Evolutionary conservation across 176 grass and related monocot genomes (phyloP).

Genomic region (Phoenix dactylifera): DNA sequence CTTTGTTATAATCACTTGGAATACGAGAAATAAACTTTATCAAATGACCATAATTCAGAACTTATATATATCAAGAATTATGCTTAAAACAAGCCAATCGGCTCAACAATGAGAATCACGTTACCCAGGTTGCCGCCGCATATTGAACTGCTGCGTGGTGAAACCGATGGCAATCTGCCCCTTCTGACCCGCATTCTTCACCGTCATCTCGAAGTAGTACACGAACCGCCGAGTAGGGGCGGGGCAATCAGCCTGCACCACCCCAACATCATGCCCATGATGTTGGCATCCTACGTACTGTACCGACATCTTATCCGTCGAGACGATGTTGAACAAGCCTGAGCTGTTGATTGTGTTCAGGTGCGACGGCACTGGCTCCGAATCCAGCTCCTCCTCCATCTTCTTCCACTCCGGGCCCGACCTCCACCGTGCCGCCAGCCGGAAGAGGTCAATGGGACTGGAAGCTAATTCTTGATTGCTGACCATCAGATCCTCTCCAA

Average conservation of each 20-base stretch:
- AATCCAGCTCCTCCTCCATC: constrained; percentile 42
- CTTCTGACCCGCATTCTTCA: constrained; percentile 62
- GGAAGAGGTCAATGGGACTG: constrained; percentile 35
- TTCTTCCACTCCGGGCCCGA: constrained; percentile 48
- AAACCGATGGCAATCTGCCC: constrained; percentile 73
- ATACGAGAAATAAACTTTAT: too few relatives aligned
- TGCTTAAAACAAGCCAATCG: too few relatives aligned
- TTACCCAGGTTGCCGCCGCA: constrained; percentile 82
- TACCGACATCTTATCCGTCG: constrained; percentile 77
- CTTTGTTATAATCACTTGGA: too few relatives aligned
- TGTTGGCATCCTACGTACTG: constrained; percentile 39
- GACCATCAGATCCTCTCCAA: constrained; percentile 32
- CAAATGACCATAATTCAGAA: too few relatives aligned
- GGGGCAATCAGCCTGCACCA: constrained; percentile 69
- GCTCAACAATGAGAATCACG: background rate
- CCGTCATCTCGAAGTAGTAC: constrained; percentile 92
- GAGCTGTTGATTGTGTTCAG: constrained; percentile 95
- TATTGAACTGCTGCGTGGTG: constrained; percentile 72
- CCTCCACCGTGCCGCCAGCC: constrained; percentile 62
- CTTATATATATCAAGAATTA: too few relatives aligned
- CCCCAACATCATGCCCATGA: constrained; percentile 91
- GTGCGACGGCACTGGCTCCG: constrained; percentile 66
- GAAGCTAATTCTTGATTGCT: constrained; percentile 24
- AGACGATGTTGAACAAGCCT: constrained; percentile 76
- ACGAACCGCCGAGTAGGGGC: constrained; percentile 50